Percentiles rank a stretch among this genome's conserved stretches.
Conservation (phyloP, 1,284 basidiomycete genomes). For the Pascua guehoae region DNA sequence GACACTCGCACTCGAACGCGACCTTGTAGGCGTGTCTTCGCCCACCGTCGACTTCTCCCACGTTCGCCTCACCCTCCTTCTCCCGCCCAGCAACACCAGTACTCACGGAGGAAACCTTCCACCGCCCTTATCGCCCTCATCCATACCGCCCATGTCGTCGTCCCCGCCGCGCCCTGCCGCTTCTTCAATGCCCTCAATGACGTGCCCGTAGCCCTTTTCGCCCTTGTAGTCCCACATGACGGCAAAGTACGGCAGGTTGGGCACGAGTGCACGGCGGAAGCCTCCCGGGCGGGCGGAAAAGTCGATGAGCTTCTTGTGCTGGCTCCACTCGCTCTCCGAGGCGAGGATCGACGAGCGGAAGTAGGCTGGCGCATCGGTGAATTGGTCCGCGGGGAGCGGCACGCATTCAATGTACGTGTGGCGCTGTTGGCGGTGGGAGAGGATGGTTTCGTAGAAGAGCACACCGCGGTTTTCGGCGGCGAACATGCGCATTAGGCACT, state of each 20-base stretch:
- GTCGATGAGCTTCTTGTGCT: conserved; percentile 93
- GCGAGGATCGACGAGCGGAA: conserved; percentile 92
- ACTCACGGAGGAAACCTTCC: conserved; percentile 80
- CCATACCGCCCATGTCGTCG: conserved; percentile 59
- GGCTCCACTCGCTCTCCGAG: conserved; percentile 93
- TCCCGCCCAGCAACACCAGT: neutral
- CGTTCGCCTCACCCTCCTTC: neutral
- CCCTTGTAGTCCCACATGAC: conserved; percentile 97
- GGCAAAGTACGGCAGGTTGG: conserved; percentile 97
- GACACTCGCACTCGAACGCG: too few relatives aligned
- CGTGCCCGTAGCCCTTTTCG: conserved; percentile 93
- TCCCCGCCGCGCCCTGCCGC: conserved; percentile 60
- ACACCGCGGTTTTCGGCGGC: conserved; percentile 83
- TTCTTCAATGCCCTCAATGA: conserved; percentile 82
- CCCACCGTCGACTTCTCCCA: too few relatives aligned
- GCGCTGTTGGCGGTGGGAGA: conserved; percentile 76
- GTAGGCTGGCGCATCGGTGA: conserved; percentile 81
- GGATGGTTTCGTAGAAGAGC: conserved; percentile 89
- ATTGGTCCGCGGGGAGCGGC: conserved; percentile 78
- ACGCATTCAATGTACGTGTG: conserved; percentile 91
- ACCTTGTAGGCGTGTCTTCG: too few relatives aligned
- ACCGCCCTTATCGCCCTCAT: conserved; percentile 81
- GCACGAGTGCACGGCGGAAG: conserved; percentile 87
- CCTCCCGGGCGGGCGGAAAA: conserved; percentile 83
- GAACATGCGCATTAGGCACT: conserved; percentile 92